Conservation (phyloP, 495 filamentous ascomycete species). For the Niebla homalea region DNA sequence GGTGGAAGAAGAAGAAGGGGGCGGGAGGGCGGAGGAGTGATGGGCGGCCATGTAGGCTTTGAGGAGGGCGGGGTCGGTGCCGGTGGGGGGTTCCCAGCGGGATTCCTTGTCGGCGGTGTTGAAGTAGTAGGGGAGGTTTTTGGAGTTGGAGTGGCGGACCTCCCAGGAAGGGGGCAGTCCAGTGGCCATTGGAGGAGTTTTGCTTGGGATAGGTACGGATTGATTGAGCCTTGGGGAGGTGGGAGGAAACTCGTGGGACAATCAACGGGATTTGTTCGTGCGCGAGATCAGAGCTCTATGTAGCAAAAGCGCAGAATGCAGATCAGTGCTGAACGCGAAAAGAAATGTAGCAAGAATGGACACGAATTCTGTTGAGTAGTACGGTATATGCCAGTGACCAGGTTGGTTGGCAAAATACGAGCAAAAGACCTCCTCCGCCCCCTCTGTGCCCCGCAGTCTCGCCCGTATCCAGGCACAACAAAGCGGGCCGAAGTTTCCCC, state of each 20-base stretch:
- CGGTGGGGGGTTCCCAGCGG: conserved; percentile 82
- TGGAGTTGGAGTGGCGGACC: conserved; percentile 89
- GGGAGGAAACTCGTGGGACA: background rate
- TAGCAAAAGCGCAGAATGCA: no score
- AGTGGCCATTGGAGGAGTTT: conserved; percentile 41
- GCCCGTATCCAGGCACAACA: no score
- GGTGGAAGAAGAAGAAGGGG: conserved; percentile 31
- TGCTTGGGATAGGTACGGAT: conserved; percentile 5
- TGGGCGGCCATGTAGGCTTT: conserved; percentile 84
- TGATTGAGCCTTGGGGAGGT: background rate
- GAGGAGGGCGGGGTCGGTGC: conserved; percentile 76
- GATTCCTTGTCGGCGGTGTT: conserved; percentile 69
- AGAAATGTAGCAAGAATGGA: no score
- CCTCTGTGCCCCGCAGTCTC: no score
- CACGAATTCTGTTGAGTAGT: no score
- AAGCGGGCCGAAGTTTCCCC: no score
- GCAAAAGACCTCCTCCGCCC: no score
- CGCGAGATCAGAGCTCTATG: no score
- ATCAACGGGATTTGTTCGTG: no score
- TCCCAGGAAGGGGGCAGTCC: conserved; percentile 85
- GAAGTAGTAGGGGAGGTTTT: conserved; percentile 98
- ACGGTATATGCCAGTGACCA: no score
- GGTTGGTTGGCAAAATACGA: no score
- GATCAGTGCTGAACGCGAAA: no score
- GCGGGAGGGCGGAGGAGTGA: conserved; percentile 46